These are phyloP conservation scores for Kwoniella dendrophila DNA, from an alignment of 768 basidiomycete genomes.

Conservation along the genomic window DNA sequence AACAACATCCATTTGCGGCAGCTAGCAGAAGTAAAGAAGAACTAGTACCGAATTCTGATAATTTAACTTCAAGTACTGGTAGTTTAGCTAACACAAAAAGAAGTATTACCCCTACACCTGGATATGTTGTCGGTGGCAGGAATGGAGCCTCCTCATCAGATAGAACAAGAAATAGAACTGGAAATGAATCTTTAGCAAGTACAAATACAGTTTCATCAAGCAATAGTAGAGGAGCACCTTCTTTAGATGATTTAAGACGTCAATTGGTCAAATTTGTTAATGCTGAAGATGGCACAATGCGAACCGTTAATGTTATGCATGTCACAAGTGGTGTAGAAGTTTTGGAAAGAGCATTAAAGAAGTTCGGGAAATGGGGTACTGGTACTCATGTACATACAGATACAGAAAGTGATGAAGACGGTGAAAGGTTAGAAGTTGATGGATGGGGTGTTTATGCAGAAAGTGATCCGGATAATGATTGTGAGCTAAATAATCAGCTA, in stretches of 20 bases:
- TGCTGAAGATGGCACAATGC: constrained; percentile 73
- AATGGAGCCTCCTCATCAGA: constrained; percentile 4
- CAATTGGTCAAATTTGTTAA: constrained; percentile 85
- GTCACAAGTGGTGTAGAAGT: constrained; percentile 82
- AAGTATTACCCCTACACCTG: constrained; percentile 21
- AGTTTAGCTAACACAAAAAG: constrained; percentile 13
- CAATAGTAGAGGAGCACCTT: constrained; percentile 51
- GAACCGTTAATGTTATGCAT: constrained; percentile 72
- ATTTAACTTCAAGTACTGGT: constrained; percentile 14
- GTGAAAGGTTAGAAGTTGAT: constrained; percentile 72
- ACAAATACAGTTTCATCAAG: constrained; percentile 10
- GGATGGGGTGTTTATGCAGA: constrained; percentile 87
- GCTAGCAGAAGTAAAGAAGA: constrained; percentile 22
- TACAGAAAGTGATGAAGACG: constrained; percentile 68
- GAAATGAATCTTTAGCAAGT: constrained; percentile 7
- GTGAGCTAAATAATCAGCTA: constrained; percentile 47
- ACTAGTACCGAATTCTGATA: constrained; percentile 2
- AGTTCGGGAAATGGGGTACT: constrained; percentile 70
- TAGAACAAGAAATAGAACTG: constrained; percentile 10
- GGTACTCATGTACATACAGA: constrained; percentile 56
- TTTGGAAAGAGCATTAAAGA: constrained; percentile 82
- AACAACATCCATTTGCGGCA: constrained; percentile 49
- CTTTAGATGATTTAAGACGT: constrained; percentile 75
- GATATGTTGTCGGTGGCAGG: constrained; percentile 17
- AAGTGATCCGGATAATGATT: constrained; percentile 59